These are phyloP conservation scores for Trichoderma gracile DNA, from an alignment of 2,329 filamentous ascomycete species.

Conservation along the genomic window DNA sequence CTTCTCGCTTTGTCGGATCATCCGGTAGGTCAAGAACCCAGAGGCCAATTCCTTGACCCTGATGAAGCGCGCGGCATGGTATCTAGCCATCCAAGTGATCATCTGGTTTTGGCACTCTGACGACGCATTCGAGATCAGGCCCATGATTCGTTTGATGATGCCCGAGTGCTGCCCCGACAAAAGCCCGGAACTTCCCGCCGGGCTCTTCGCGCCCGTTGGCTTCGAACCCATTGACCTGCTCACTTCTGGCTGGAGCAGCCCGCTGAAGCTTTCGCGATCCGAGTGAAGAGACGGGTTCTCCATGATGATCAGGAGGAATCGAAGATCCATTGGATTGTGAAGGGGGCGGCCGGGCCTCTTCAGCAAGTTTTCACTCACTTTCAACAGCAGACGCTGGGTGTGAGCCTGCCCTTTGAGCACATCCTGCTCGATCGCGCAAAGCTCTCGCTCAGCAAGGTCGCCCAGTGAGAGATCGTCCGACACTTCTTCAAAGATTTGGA, in stretches of 20 bases:
- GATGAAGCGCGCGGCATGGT: conserved; percentile 67
- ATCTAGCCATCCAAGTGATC: conserved; percentile 74
- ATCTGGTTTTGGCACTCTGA: conserved; percentile 75
- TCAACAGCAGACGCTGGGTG: conserved; percentile 68
- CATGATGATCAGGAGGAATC: conserved; percentile 76
- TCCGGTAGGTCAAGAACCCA: conserved; percentile 77
- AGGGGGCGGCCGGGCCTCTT: conserved; percentile 75
- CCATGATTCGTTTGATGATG: conserved; percentile 81
- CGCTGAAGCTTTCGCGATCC: conserved; percentile 43
- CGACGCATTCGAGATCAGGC: conserved; percentile 74
- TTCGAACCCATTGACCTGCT: conserved; percentile 19
- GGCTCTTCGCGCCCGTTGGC: conserved; percentile 29
- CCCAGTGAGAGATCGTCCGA: conserved; percentile 35
- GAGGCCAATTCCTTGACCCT: conserved; percentile 74
- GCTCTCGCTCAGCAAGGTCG: conserved; percentile 38
- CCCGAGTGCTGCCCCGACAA: conserved; percentile 71
- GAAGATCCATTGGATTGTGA: conserved; percentile 66
- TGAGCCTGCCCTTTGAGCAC: conserved; percentile 64
- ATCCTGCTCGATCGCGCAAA: conserved; percentile 49
- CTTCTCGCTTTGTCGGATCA: conserved; percentile 70
- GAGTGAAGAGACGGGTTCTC: conserved; percentile 74
- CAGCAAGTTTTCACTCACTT: conserved; percentile 74
- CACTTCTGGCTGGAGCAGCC: conserved; percentile 41
- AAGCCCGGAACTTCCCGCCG: conserved; percentile 42
- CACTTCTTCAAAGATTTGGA: conserved; percentile 57